These are phyloP conservation scores for Verticillium nubilum DNA, from an alignment of 2,329 filamentous ascomycete species.

Conservation along the genomic window DNA sequence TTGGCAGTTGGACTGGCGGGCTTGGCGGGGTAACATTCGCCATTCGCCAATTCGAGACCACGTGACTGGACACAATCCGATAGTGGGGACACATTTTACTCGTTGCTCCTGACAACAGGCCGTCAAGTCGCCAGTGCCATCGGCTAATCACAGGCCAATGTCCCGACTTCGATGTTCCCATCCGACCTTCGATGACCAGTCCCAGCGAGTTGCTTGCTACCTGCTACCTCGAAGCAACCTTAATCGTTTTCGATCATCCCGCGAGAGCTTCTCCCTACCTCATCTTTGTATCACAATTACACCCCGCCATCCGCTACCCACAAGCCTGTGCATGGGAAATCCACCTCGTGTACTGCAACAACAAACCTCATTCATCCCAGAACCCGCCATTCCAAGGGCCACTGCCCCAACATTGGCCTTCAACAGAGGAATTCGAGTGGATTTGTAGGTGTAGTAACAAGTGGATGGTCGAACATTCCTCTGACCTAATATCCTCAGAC, in stretches of 20 bases:
- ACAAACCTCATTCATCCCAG: not conserved
- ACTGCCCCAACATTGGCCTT: not conserved
- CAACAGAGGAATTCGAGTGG: not conserved
- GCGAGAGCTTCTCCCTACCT: not conserved
- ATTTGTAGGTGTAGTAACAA: not conserved
- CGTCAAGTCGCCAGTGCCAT: not conserved
- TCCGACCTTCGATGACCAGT: not conserved
- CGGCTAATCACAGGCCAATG: not conserved
- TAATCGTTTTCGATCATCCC: not conserved
- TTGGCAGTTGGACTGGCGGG: too few species aligned
- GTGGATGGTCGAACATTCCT: not conserved
- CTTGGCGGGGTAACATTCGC: too few species aligned
- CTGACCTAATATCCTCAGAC: not conserved
- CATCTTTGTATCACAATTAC: not conserved
- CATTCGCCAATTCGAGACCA: too few species aligned
- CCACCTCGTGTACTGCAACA: not conserved
- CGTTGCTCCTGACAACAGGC: not conserved
- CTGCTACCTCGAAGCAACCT: not conserved
- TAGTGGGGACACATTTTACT: too few species aligned
- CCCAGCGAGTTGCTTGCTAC: not conserved
- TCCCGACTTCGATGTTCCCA: not conserved
- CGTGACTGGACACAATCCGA: too few species aligned
- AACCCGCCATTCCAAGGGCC: not conserved
- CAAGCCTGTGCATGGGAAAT: not conserved
- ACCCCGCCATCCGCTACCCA: not conserved